Conservation (phyloP, 176 grass and related monocot genomes). For the Paspalum notatum region DNA sequence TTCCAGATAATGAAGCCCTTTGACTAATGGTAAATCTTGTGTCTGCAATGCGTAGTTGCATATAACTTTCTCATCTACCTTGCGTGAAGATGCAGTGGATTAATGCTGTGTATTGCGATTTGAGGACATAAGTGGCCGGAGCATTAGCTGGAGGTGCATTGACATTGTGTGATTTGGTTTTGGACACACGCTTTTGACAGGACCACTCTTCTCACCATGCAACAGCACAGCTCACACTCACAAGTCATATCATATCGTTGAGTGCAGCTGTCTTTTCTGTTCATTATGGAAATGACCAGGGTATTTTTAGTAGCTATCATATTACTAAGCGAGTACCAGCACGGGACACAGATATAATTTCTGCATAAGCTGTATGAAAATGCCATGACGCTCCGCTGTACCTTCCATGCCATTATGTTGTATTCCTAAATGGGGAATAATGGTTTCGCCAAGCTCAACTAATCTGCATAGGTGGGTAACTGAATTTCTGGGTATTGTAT, state of each 20-base stretch:
- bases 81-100: slow-evolving; percentile 8
- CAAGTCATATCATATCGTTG: slow-evolving; percentile 20
- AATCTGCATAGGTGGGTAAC: too few relatives aligned
- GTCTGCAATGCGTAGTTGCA: neutral
- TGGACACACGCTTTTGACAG: slow-evolving; percentile 42
- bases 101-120: neutral
- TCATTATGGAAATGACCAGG: neutral
- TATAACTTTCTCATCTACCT: slow-evolving; percentile 1
- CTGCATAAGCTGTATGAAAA: neutral
- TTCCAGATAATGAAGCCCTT: neutral
- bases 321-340: neutral
- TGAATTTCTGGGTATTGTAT: too few relatives aligned
- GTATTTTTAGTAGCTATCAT: neutral
- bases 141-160: slow-evolving; percentile 20
- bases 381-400: neutral
- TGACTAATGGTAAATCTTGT: neutral
- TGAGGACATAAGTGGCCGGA: slow-evolving; percentile 3
- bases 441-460: too few relatives aligned
- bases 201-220: slow-evolving; percentile 26
- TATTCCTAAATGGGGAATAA: neutral
- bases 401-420: neutral
- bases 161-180: slow-evolving; percentile 45
- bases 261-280: slow-evolving; percentile 35
- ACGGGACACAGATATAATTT: neutral
- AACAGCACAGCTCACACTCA: slow-evolving; percentile 38